Conservation (phyloP, 768 basidiomycete genomes). For the Tricholoma sp. region DNA sequence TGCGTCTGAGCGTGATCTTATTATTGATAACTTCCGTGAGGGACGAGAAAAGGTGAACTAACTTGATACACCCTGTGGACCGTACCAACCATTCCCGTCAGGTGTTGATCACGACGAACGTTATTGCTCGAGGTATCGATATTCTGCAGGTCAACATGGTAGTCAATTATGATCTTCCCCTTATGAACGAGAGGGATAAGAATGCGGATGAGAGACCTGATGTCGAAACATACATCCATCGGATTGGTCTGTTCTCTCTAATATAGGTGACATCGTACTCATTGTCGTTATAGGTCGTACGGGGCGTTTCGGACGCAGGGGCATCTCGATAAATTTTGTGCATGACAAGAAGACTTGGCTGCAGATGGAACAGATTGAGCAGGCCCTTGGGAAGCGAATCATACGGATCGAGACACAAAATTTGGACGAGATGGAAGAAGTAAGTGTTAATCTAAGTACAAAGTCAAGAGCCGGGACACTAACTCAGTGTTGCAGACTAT, state of each 20-base stretch:
- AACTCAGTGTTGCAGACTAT: conserved; percentile 47
- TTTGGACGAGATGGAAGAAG: conserved; percentile 92
- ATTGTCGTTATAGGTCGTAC: conserved; percentile 70
- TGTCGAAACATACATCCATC: conserved; percentile 95
- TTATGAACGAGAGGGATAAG: conserved; percentile 68
- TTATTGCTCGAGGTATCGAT: conserved; percentile 97
- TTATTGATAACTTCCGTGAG: conserved; percentile 94
- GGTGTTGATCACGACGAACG: conserved; percentile 95
- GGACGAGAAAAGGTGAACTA: conserved; percentile 82
- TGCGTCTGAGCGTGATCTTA: conserved; percentile 79
- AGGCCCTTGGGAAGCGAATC: conserved; percentile 71
- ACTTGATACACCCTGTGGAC: background rate
- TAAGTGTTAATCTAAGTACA: conserved; percentile 27
- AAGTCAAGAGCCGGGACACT: background rate
- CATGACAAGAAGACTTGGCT: conserved; percentile 84
- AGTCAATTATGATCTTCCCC: conserved; percentile 96
- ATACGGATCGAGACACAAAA: conserved; percentile 85
- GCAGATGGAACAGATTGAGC: conserved; percentile 89
- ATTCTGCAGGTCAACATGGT: conserved; percentile 99
- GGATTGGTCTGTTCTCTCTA: conserved; percentile 65
- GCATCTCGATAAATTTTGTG: conserved; percentile 96
- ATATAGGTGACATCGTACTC: background rate
- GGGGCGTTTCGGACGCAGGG: conserved; percentile 95
- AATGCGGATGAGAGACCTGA: conserved; percentile 64
- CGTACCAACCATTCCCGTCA: conserved; percentile 10